A percentile compares a stretch with the other conserved stretches of the same genome.
Conservation (phyloP, 2,329 filamentous ascomycete genomes). For the Triangularia setosa region DNA sequence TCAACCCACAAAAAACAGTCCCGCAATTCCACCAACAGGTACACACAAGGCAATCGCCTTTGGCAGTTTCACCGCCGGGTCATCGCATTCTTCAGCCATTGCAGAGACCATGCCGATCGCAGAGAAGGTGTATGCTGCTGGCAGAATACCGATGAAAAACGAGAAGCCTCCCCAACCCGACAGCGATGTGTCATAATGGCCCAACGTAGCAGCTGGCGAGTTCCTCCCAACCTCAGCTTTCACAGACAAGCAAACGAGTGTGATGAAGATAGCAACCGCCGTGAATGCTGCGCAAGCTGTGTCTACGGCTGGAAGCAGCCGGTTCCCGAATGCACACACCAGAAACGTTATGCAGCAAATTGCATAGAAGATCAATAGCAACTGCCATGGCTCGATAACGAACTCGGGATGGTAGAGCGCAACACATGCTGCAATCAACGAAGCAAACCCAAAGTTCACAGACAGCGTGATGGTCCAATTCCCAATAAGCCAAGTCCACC, state of each 20-base stretch:
- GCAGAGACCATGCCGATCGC: conserved; percentile 60
- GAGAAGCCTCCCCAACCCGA: conserved; percentile 57
- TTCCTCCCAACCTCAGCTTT: conserved; percentile 53
- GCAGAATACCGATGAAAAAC: conserved; percentile 60
- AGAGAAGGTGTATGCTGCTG: conserved; percentile 54
- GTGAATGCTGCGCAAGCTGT: conserved; percentile 55
- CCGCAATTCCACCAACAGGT: conserved; percentile 50
- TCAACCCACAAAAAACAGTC: conserved; percentile 46
- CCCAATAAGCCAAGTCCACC: conserved; percentile 50
- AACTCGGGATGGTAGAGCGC: conserved; percentile 53
- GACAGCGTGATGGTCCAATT: conserved; percentile 51
- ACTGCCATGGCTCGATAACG: conserved; percentile 50
- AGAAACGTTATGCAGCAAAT: conserved; percentile 52
- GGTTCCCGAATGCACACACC: conserved; percentile 55
- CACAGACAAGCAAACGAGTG: conserved; percentile 52
- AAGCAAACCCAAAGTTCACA: conserved; percentile 54
- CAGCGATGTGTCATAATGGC: conserved; percentile 52
- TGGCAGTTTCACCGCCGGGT: conserved; percentile 50
- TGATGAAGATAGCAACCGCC: conserved; percentile 51
- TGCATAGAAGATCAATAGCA: conserved; percentile 60
- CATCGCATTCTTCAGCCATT: conserved; percentile 57
- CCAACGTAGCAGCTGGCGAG: conserved; percentile 47
- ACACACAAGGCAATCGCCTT: conserved; percentile 49
- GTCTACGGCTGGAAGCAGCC: conserved; percentile 55
- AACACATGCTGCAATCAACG: conserved; percentile 47